phyloP scores from a whole-genome alignment of 768 basidiomycete species.

The Gloeostereum incarnatum region DNA sequence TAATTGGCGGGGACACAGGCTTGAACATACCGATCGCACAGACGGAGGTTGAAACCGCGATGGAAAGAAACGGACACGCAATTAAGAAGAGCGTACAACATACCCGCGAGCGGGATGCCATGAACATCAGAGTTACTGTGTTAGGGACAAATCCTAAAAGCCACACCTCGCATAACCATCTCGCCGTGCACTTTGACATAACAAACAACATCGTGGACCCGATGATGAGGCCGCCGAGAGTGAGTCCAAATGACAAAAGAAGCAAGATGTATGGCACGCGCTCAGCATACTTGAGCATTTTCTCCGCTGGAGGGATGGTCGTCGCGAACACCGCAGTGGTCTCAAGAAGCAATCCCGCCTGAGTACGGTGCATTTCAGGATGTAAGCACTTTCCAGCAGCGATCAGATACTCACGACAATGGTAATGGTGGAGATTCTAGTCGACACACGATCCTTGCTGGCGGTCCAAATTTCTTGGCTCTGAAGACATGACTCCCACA shows the following conservation, averaged over 20 bases:
- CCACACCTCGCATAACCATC: background rate
- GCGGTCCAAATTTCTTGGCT: background rate
- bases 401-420: constrained; percentile 1
- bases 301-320: background rate
- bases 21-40: background rate
- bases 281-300: constrained; percentile 1
- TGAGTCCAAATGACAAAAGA: constrained; percentile 3
- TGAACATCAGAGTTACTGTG: background rate
- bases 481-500: background rate
- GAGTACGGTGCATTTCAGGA: background rate
- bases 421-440: constrained; percentile 1
- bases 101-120: constrained; percentile 2
- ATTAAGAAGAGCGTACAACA: background rate
- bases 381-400: background rate
- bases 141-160: background rate
- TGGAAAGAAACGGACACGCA: constrained; percentile 2
- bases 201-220: constrained; percentile 4
- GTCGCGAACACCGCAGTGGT: constrained; percentile 1
- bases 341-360: constrained; percentile 4
- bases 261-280: constrained; percentile 1
- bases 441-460: constrained; percentile 1
- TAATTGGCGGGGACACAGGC: background rate
- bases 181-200: constrained; percentile 1
- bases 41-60: background rate
- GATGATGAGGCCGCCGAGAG: constrained; percentile 2